These are phyloP conservation scores for Coemansia sp. DNA, from an alignment of 192 early-diverging fungal species.

Conservation along the genomic window DNA sequence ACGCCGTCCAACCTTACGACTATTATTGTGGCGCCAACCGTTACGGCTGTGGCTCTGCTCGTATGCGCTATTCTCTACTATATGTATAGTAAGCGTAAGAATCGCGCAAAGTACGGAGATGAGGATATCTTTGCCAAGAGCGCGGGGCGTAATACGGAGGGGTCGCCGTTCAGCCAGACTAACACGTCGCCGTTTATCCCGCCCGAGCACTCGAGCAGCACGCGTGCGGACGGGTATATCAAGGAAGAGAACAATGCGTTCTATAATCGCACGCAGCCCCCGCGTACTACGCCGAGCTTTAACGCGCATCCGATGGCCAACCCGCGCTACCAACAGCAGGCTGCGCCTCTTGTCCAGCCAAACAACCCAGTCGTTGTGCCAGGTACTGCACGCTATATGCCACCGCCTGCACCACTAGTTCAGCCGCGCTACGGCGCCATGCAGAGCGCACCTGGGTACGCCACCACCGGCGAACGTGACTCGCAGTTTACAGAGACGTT, in stretches of 20 bases:
- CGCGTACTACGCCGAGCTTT: not conserved
- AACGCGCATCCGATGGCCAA: constrained; percentile 21
- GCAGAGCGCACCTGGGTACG: not conserved
- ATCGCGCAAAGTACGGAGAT: constrained; percentile 26
- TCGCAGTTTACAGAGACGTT: constrained; percentile 11
- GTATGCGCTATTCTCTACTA: constrained; percentile 39
- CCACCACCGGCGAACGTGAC: not conserved
- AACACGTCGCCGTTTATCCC: constrained; percentile 33
- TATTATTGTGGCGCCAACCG: constrained; percentile 39
- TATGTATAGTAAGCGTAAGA: constrained; percentile 33
- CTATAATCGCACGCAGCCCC: not conserved
- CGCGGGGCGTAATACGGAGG: constrained; percentile 3
- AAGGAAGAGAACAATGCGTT: constrained; percentile 14
- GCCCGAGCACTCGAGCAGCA: constrained; percentile 17
- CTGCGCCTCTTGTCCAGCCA: not conserved
- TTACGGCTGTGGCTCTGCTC: constrained; percentile 38
- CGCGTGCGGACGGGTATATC: constrained; percentile 33
- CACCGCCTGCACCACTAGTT: not conserved
- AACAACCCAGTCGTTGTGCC: not conserved
- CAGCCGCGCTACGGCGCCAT: not conserved
- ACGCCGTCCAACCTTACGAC: constrained; percentile 42
- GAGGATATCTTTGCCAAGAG: constrained; percentile 43
- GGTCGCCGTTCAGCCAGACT: constrained; percentile 15
- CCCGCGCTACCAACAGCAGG: constrained; percentile 20
- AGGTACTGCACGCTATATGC: not conserved